Conservation (phyloP, 768 basidiomycete genomes). For the Scleroderma bovista region DNA sequence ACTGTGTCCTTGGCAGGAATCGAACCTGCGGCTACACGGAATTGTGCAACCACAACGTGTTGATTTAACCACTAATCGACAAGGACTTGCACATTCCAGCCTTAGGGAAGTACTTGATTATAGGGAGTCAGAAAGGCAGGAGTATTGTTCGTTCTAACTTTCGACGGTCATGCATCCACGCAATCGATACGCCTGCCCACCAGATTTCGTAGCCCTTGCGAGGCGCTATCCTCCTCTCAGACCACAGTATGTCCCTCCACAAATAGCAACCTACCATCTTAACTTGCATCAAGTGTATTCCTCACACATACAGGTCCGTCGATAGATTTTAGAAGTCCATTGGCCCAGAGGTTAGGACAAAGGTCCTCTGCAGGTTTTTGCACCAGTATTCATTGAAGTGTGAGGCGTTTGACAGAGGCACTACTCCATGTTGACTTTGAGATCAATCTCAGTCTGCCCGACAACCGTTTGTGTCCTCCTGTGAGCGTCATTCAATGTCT, state of each 20-base stretch:
- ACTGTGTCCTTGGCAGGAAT: slow-evolving; percentile 34
- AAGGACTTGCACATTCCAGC: no score
- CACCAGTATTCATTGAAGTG: slow-evolving; percentile 9
- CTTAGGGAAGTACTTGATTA: no score
- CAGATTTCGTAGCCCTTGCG: slow-evolving; percentile 60
- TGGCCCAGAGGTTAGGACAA: slow-evolving; percentile 54
- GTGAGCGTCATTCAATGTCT: slow-evolving; percentile 38
- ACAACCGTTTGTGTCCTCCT: slow-evolving; percentile 80
- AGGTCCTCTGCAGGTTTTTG: neutral
- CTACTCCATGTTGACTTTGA: slow-evolving; percentile 72
- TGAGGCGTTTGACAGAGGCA: slow-evolving; percentile 73
- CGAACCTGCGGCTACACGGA: slow-evolving; percentile 36
- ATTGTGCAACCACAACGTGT: slow-evolving; percentile 34
- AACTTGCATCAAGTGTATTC: slow-evolving; percentile 18
- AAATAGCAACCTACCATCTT: neutral
- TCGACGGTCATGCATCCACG: neutral
- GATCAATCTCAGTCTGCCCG: slow-evolving; percentile 54
- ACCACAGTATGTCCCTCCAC: slow-evolving; percentile 39
- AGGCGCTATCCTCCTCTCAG: slow-evolving; percentile 50
- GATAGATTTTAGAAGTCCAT: slow-evolving; percentile 74
- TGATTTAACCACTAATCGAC: slow-evolving; percentile 41
- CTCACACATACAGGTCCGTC: slow-evolving; percentile 29
- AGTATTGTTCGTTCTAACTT: neutral
- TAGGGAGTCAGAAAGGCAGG: neutral
- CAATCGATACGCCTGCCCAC: slow-evolving; percentile 41